Conservation (phyloP, 176 grass and related monocot species). For the Stipa capillata region DNA sequence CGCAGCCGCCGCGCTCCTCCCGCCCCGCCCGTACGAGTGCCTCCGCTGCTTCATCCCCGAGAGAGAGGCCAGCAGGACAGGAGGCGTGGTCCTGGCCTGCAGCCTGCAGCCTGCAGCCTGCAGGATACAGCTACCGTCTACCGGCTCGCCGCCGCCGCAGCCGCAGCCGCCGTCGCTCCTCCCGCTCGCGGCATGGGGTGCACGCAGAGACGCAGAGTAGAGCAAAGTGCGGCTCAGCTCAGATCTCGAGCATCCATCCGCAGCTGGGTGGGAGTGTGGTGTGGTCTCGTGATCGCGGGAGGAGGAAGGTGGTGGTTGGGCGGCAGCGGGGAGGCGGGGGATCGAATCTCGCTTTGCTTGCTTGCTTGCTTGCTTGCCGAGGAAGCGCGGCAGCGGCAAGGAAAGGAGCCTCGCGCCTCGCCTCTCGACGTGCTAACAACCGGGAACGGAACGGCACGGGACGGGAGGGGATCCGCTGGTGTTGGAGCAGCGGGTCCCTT, state of each 20-base stretch:
- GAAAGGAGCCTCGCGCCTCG: neutral
- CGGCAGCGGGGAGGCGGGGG: neutral
- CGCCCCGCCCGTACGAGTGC: conserved; percentile 17
- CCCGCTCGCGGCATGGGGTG: neutral
- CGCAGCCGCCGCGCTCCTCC: conserved; percentile 12
- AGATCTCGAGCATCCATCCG: neutral
- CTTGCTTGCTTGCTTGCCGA: conserved; percentile 2
- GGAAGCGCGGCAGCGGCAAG: conserved; percentile 1
- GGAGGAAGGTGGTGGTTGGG: neutral
- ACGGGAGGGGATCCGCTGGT: neutral
- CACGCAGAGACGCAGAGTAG: neutral
- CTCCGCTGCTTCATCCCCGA: conserved; percentile 38
- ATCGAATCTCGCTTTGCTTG: conserved; percentile 25
- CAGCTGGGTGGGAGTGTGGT: neutral
- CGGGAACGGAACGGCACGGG: neutral
- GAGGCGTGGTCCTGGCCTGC: too few species aligned
- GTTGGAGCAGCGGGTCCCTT: neutral
- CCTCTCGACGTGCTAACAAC: conserved; percentile 23
- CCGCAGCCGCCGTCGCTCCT: neutral
- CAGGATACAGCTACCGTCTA: too few species aligned
- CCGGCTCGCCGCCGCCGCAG: neutral
- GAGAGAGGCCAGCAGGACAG: neutral
- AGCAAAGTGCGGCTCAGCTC: neutral
- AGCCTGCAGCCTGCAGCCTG: too few species aligned
- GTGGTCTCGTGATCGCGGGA: conserved; percentile 18